Base-by-base conservation (phyloP, 352 stramenopile genomes). In the Globisporangium cystogenes region DNA sequence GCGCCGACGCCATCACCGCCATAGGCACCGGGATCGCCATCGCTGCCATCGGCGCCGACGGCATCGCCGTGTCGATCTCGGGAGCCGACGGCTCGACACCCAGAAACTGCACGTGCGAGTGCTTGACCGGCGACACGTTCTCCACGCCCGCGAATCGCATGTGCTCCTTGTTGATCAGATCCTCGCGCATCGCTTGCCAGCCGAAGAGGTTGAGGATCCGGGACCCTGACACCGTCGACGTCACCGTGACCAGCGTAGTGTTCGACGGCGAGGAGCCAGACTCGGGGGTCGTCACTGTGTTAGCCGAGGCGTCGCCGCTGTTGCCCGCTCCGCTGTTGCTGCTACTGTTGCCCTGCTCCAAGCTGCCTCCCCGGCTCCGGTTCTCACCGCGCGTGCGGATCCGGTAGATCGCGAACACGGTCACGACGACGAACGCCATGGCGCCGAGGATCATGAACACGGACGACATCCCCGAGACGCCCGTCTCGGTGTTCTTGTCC, bases 351-450 rank as follows among this genome's bases (percentile, higher is more conserved):
- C 29, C 39, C 3, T 39, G 33, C 4, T 39, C 33, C 33, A 18
- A 15, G 8, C 40, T 55, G 24, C n/a, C 42, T 12, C 15, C n/a
- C n/a, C 37, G 23, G 7, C 11, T n/a, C 4, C 56, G 29, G 11
- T 29, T 43, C 51, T 77, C 65, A 23, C 67, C 56, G n/a, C 57
- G 48, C 33, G 62, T 68, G 11, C 71, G 68, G 52, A 82, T 69
- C 21, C 69, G 62, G 51, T 78, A 82, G 53, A 82, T 76, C 33
- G 72, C 71, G 33, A 82, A 74, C 29, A 82, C 71, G 0, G 64
- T 68, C 21, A 62, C 61, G 6, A 78, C 64, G 7, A 78, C 73
- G 46, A 82, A 73, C 42, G 65, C 60, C 63, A 82, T 72, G 40
- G 66, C 71, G 2, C 71, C 71, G 1, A 74, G 8, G 42, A 82